A percentile compares a stretch with the other conserved stretches of the same genome.
These are phyloP conservation scores for Aspergillus sp. DNA, from an alignment of 2,329 filamentous ascomycete genomes.

Conservation along the genomic window DNA sequence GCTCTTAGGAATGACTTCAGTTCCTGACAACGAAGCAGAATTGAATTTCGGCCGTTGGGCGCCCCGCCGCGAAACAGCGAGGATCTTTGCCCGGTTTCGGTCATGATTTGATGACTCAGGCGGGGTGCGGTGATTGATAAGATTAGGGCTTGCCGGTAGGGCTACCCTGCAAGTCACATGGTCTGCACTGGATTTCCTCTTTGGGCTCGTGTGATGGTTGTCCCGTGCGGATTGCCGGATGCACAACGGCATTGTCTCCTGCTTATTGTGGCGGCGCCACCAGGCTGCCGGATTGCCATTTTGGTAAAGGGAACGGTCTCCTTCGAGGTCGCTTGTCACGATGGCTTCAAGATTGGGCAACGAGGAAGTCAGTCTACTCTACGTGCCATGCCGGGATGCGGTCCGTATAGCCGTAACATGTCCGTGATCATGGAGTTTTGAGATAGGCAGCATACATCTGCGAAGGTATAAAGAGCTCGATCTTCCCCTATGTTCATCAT, in stretches of 20 bases:
- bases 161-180: not conserved
- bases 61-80: not conserved
- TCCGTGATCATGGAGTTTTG: too few relatives aligned
- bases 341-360: not conserved
- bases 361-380: not conserved
- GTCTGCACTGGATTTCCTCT: not conserved
- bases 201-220: too few relatives aligned
- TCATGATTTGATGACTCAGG: slow-evolving; percentile 18
- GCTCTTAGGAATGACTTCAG: not conserved
- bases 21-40: not conserved
- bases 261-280: not conserved
- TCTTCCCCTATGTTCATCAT: not conserved
- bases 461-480: slow-evolving; percentile 2
- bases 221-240: not conserved
- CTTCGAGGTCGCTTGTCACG: not conserved
- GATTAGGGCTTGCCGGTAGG: slow-evolving; percentile 5
- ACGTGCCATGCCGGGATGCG: slow-evolving; percentile 12
- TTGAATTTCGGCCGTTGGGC: not conserved
- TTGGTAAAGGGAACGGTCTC: slow-evolving; percentile 14
- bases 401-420: slow-evolving; percentile 19
- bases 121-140: slow-evolving; percentile 19
- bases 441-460: not conserved
- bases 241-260: not conserved
- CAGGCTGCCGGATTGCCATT: slow-evolving; percentile 9
- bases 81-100: not conserved